Percentiles rank a stretch among this genome's conserved stretches.
Conservation (phyloP, 2,329 filamentous ascomycete species). For the Fusarium pseudonygamai region DNA sequence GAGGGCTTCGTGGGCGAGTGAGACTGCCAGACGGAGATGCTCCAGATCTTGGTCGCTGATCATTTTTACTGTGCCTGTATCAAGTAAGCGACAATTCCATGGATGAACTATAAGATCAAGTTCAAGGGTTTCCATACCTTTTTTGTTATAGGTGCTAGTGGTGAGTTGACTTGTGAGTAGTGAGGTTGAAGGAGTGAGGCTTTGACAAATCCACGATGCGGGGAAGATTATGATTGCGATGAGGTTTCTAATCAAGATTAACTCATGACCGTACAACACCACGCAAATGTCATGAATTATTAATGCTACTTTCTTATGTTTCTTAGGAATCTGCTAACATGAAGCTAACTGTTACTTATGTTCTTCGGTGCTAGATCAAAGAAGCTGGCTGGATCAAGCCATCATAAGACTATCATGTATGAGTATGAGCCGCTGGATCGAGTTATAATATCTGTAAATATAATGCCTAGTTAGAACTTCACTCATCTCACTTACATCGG, state of each 20-base stretch:
- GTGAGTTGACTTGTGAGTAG: not conserved
- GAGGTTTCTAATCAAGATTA: not conserved
- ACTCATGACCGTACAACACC: not conserved
- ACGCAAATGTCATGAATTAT: not conserved
- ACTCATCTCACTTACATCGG: fast-evolving
- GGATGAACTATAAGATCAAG: not conserved
- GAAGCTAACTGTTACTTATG: not conserved
- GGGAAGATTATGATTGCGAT: slow-evolving; percentile 16
- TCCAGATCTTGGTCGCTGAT: slow-evolving; percentile 17
- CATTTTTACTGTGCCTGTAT: not conserved
- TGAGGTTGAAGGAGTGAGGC: not conserved
- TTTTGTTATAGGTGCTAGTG: not conserved
- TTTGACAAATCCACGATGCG: slow-evolving; percentile 22
- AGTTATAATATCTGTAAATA: not conserved
- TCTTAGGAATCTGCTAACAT: not conserved
- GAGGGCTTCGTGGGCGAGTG: slow-evolving; percentile 50
- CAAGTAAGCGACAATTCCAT: not conserved
- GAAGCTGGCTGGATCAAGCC: not conserved
- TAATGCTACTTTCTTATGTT: too few species aligned
- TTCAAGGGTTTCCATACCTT: not conserved
- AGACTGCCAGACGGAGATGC: slow-evolving; percentile 37
- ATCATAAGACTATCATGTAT: not conserved
- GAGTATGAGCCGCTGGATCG: not conserved
- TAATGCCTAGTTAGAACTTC: fast-evolving
- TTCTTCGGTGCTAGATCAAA: not conserved